These are phyloP conservation scores for Macrolepiota albuminosa DNA, from an alignment of 768 basidiomycete genomes.

Conservation along the genomic window DNA sequence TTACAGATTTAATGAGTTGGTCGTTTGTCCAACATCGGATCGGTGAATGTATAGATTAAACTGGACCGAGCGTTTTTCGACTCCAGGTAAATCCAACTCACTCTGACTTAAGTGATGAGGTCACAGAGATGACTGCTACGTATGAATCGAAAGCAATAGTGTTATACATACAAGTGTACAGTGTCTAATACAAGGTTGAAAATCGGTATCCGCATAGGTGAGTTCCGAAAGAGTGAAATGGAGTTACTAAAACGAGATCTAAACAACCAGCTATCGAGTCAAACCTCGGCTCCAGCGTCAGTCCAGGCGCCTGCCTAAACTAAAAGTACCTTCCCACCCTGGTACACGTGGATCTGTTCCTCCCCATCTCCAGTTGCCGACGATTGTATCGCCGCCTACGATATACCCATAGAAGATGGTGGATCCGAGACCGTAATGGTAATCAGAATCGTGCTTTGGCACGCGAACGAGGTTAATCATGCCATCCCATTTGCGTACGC, in stretches of 20 bases:
- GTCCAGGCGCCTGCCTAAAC: conserved; percentile 45
- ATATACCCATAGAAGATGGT: conserved; percentile 68
- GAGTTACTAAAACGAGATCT: background rate
- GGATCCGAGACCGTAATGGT: conserved; percentile 19
- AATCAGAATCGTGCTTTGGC: background rate
- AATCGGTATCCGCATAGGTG: background rate
- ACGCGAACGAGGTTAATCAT: conserved; percentile 1
- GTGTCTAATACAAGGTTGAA: background rate
- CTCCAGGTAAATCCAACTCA: background rate
- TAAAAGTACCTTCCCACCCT: conserved; percentile 60
- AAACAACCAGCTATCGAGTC: background rate
- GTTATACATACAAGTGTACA: background rate
- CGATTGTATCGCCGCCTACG: conserved; percentile 57
- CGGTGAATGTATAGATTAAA: background rate
- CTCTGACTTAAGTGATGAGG: background rate
- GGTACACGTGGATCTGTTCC: conserved; percentile 40
- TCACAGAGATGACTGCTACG: background rate
- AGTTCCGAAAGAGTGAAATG: background rate
- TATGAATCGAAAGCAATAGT: background rate
- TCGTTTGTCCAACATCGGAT: background rate
- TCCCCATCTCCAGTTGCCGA: conserved; percentile 66
- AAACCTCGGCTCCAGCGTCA: no score
- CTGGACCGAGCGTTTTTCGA: background rate
- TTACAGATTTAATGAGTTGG: background rate
- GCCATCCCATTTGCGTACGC: conserved; percentile 10